Percentiles rank a stretch among this genome's conserved stretches.
Conservation (phyloP, 2,329 filamentous ascomycete genomes). For the Clonostachys chloroleuca region DNA sequence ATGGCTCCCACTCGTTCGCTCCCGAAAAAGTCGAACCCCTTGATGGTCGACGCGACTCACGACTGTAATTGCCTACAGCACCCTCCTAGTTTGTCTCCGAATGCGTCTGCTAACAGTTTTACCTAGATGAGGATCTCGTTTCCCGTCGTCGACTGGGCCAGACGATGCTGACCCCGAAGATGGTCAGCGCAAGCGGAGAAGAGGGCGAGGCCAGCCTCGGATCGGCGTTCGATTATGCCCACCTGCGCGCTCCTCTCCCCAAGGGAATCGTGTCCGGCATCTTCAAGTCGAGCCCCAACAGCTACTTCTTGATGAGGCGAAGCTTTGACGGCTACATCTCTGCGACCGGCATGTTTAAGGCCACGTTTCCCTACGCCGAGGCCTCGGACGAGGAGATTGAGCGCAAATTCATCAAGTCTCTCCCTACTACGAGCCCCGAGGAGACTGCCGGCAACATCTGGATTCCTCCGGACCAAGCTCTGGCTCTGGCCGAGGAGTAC, state of each 20-base stretch:
- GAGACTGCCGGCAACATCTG: constrained; percentile 97
- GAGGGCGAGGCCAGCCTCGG: constrained; percentile 69
- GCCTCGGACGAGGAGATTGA: constrained; percentile 69
- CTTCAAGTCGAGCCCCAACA: constrained; percentile 83
- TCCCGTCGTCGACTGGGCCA: constrained; percentile 84
- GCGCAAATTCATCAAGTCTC: constrained; percentile 79
- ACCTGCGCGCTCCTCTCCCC: constrained; percentile 86
- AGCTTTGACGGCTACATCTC: constrained; percentile 82
- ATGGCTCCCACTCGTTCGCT: constrained; percentile 2
- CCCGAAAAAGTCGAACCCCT: constrained; percentile 3
- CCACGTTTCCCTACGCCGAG: constrained; percentile 76
- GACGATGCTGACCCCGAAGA: constrained; percentile 83
- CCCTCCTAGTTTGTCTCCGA: too few species aligned
- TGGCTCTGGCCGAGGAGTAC: constrained; percentile 83
- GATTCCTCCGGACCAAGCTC: constrained; percentile 80
- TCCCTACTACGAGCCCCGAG: constrained; percentile 76
- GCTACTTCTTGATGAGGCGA: constrained; percentile 94
- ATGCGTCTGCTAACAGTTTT: constrained; percentile 4
- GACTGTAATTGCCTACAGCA: constrained; percentile 39
- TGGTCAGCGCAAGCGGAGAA: constrained; percentile 45
- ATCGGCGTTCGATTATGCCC: constrained; percentile 91
- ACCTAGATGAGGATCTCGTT: constrained; percentile 67
- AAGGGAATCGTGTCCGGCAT: constrained; percentile 91
- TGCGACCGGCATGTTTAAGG: constrained; percentile 90
- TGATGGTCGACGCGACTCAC: constrained; percentile 51